Evolutionary conservation across 768 basidiomycete genomes (phyloP).

Genomic region (Phlebiopsis gigantea): DNA sequence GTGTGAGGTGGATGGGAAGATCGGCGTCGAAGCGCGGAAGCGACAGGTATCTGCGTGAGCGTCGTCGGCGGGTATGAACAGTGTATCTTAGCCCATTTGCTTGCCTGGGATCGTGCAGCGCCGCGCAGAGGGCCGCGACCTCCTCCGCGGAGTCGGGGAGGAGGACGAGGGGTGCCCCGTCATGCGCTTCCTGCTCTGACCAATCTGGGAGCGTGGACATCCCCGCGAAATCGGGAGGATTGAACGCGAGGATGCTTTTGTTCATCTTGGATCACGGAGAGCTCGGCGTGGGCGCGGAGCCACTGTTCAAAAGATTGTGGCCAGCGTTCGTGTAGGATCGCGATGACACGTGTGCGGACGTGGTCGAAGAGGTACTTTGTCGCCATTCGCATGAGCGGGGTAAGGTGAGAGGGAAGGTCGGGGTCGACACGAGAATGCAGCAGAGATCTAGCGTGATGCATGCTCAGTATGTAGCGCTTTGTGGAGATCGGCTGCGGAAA

Average conservation of each 20-base stretch:
- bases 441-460: conserved; percentile 9
- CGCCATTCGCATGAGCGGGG: conserved; percentile 18
- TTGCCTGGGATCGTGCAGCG: too few relatives aligned
- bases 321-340: conserved; percentile 22
- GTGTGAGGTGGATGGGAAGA: conserved; percentile 14
- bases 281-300: background rate
- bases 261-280: background rate
- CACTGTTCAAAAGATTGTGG: conserved; percentile 16
- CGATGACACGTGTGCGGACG: conserved; percentile 18
- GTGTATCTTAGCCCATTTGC: too few relatives aligned
- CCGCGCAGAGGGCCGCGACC: background rate
- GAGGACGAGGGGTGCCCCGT: background rate
- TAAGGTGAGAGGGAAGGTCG: conserved; percentile 13
- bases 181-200: background rate
- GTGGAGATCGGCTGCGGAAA: background rate
- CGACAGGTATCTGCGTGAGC: conserved; percentile 12
- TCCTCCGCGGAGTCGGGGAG: background rate
- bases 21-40: conserved; percentile 14
- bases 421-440: conserved; percentile 23
- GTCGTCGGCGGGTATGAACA: too few relatives aligned
- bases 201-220: background rate
- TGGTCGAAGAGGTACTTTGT: conserved; percentile 25
- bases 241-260: background rate
- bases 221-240: background rate
- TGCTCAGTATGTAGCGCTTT: background rate